Evolutionary conservation across 306 rosid species (phyloP), one percentile per base, ranked within the genome.

Genomic region (Crotalaria pallida): DNA sequence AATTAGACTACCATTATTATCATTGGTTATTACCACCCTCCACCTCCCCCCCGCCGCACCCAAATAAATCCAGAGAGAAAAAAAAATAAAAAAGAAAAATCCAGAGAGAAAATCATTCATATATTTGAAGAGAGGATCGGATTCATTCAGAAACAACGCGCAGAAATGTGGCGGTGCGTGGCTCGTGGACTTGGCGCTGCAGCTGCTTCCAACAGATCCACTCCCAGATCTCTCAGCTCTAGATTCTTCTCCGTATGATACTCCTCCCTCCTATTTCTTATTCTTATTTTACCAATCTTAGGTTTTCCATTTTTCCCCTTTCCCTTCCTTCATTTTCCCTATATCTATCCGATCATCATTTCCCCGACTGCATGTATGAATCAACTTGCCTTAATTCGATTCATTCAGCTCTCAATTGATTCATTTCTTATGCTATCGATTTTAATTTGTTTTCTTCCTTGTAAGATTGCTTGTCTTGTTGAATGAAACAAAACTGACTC

Each of bases 101-200:
- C 1, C 9, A 18, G 23, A 10, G 12, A 16, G 11, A n/a, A n/a
- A n/a, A 12, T 1, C 29, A 19, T 6, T 36, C 5, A 45, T 34
- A 34, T 8, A 34, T 1, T 0, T 2, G 7, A 8, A 34, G 41
- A 34, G 5, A 34, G 7, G 41, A 8, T 2, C 11, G 9, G 10
- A 8, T 7, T 34, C 17, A 36, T 24, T 11, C 29, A 1, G 49
- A 27, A 56, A 43, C 40, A 16, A 62, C 60, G 50, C 49, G 8
- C 9, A 33, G 64, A 78, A 78, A 86, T 94, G 99, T 94, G 99
- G 99, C 91, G 99, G 31, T 86, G 91, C 77, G 87, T 94, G 67
- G 88, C 95, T 71, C 95, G 87, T 50, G 88, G 89, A 9, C 85
- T 93, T 73, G 87, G 87, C 24, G 76, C 84, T 33, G 78, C 87